Evolutionary conservation across 2,329 filamentous ascomycete species (phyloP), one percentile per base, ranked within the genome.

Genomic region (Diaporthe ampelina): DNA sequence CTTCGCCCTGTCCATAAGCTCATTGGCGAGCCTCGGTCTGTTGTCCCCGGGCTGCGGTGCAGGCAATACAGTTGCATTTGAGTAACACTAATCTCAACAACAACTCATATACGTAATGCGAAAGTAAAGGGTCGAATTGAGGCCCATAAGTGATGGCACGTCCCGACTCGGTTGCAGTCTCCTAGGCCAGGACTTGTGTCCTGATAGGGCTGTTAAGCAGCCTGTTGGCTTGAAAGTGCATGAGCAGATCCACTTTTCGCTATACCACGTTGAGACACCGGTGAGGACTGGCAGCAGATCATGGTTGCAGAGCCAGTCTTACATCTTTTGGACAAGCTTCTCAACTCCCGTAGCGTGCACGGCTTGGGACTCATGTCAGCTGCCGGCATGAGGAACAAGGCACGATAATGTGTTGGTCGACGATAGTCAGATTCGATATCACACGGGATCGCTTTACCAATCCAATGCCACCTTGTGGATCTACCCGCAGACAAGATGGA

Each of bases 191-290:
- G 58, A 26, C 15, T 8, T 43, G 35, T 43, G 58, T 26, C 58
- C 58, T 61, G 37, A 43, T 61, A 61, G 37, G 58, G 58, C 35
- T 61, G n/a, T 29, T 19, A 13, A 43, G 35, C 8, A 43, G 35
- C 58, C 58, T 61, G 58, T 40, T 61, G 58, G 58, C 15, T 29
- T 15, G n/a, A 24, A 7, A 37, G 37, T 61, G 58, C 37, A 61
- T 24, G 32, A 17, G 58, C n/a, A 61, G 58, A 26, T 43, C 58
- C 58, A 61, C 58, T 61, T 26, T 40, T 61, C 35, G n/a, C 35
- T 2, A 61, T 61, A 26, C n/a, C 13, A 43, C 57, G 57, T 61
- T 17, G n/a, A 43, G 13, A 17, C n/a, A 61, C n/a, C 58, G 58
- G 58, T 61, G 7, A 61, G 7, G n/a, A 19, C 7, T 7, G 24